phyloP scores from a whole-genome alignment of 2,329 filamentous ascomycete genomes.

The Aspergillus awamori region DNA sequence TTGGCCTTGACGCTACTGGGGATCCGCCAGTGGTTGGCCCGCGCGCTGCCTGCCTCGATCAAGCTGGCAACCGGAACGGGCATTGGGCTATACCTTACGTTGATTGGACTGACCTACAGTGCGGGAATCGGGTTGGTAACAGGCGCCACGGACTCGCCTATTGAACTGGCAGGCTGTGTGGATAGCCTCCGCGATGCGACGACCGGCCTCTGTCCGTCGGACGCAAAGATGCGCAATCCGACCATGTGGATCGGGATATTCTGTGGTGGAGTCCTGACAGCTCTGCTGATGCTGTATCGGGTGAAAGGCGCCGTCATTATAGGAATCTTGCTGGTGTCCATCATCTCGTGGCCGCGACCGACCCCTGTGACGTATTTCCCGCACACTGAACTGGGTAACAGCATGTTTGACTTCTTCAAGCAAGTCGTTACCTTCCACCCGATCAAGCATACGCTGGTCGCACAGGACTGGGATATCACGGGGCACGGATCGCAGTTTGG shows the following conservation, averaged over 20 bases:
- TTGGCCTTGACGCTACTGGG: slow-evolving; percentile 77
- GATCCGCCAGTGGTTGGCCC: slow-evolving; percentile 84
- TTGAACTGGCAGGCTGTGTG: slow-evolving; percentile 75
- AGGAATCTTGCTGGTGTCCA: slow-evolving; percentile 79
- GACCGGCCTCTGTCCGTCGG: slow-evolving; percentile 62
- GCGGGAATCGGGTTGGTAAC: slow-evolving; percentile 80
- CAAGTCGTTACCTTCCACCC: slow-evolving; percentile 82
- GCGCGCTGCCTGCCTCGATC: slow-evolving; percentile 79
- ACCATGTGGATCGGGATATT: slow-evolving; percentile 89
- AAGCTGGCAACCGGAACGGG: slow-evolving; percentile 85
- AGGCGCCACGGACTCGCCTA: slow-evolving; percentile 67
- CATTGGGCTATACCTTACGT: slow-evolving; percentile 75
- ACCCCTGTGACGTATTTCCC: slow-evolving; percentile 83
- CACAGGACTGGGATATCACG: slow-evolving; percentile 73
- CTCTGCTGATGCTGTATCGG: slow-evolving; percentile 79
- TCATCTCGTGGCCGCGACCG: slow-evolving; percentile 83
- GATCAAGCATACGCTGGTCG: slow-evolving; percentile 69
- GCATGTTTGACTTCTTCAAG: slow-evolving; percentile 82
- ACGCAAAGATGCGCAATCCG: slow-evolving; percentile 77
- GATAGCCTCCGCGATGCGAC: slow-evolving; percentile 45
- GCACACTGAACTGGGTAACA: slow-evolving; percentile 68
- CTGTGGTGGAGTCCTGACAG: slow-evolving; percentile 78
- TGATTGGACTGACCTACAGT: slow-evolving; percentile 70
- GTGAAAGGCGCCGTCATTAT: slow-evolving; percentile 85
- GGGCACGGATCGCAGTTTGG: slow-evolving; percentile 75